A percentile compares a stretch with the other conserved stretches of the same genome.
Evolutionary conservation across 2,329 filamentous ascomycete genomes (phyloP).

Genomic region (Hypoxylon sp.): DNA sequence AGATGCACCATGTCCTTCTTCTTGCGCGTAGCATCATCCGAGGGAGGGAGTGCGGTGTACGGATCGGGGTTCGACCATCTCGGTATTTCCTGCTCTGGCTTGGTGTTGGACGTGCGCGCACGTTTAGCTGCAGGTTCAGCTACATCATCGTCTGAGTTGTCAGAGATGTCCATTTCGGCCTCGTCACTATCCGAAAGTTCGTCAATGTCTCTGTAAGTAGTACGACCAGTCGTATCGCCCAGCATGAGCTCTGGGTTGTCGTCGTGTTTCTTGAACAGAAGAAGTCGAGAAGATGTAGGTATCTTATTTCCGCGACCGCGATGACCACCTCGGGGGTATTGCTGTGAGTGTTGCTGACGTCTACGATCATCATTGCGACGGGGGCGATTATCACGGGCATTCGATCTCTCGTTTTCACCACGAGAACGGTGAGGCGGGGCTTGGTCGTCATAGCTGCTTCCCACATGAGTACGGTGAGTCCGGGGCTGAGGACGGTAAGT

Average conservation of each 20-base stretch:
- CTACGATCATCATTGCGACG: constrained; percentile 26
- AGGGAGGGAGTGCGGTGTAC: constrained; percentile 85
- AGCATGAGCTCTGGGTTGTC: constrained; percentile 57
- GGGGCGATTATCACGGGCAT: constrained; percentile 14
- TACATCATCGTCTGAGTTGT: constrained; percentile 54
- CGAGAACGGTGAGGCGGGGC: constrained; percentile 20
- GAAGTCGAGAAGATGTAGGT: constrained; percentile 51
- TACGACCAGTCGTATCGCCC: constrained; percentile 54
- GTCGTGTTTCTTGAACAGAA: constrained; percentile 56
- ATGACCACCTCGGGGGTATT: neutral
- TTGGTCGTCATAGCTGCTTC: constrained; percentile 28
- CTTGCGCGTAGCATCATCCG: constrained; percentile 76
- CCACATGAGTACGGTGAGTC: constrained; percentile 12
- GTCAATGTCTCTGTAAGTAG: constrained; percentile 63
- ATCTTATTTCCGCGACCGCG: too few relatives aligned
- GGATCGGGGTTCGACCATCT: constrained; percentile 98
- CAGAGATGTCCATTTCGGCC: constrained; percentile 71
- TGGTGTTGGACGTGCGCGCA: constrained; percentile 47
- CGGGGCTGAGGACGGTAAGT: constrained; percentile 13
- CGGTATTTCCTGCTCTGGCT: constrained; percentile 61
- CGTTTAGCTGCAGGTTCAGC: constrained; percentile 56
- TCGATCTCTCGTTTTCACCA: constrained; percentile 21
- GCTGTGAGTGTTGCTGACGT: constrained; percentile 3
- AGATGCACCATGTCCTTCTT: constrained; percentile 88
- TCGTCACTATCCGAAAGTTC: constrained; percentile 71